A percentile compares a stretch with the other conserved stretches of the same genome.
Evolutionary conservation across 2,329 filamentous ascomycete genomes (phyloP).

Genomic region (Apiospora kogelbergensis): DNA sequence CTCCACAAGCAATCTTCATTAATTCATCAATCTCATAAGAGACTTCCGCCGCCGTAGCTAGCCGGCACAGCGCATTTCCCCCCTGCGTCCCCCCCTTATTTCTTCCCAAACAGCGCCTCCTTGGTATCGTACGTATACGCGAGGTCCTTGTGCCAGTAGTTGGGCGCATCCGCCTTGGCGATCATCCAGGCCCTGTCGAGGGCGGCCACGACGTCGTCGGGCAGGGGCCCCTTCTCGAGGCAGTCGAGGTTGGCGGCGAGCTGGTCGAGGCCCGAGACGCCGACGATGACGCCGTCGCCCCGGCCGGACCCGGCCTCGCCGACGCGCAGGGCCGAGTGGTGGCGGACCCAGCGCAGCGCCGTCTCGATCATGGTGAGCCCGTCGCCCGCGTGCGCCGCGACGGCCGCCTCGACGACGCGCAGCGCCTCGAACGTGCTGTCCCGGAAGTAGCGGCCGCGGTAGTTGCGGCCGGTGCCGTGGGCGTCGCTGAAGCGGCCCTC

Average conservation of each 20-base stretch:
- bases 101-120: constrained; percentile 57
- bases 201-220: constrained; percentile 71
- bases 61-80: too few relatives aligned
- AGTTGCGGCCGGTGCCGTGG: constrained; percentile 48
- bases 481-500: constrained; percentile 70
- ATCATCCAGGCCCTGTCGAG: constrained; percentile 77
- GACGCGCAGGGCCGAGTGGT: constrained; percentile 60
- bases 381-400: constrained; percentile 53
- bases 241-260: constrained; percentile 57
- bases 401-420: constrained; percentile 64
- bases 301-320: constrained; percentile 36
- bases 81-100: constrained; percentile 22
- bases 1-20: too few relatives aligned
- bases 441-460: constrained; percentile 71
- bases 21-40: too few relatives aligned
- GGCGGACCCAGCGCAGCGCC: constrained; percentile 70
- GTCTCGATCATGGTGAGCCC: constrained; percentile 70
- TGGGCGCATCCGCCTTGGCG: constrained; percentile 56
- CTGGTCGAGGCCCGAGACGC: constrained; percentile 57
- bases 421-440: constrained; percentile 65
- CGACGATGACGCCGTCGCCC: constrained; percentile 61
- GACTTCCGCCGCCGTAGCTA: too few relatives aligned
- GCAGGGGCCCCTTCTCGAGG: constrained; percentile 70
- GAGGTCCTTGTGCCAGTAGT: constrained; percentile 61
- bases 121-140: constrained; percentile 67